Evolutionary conservation across 257 asterid genomes (phyloP).

Genomic region (Scutellaria baicalensis): DNA sequence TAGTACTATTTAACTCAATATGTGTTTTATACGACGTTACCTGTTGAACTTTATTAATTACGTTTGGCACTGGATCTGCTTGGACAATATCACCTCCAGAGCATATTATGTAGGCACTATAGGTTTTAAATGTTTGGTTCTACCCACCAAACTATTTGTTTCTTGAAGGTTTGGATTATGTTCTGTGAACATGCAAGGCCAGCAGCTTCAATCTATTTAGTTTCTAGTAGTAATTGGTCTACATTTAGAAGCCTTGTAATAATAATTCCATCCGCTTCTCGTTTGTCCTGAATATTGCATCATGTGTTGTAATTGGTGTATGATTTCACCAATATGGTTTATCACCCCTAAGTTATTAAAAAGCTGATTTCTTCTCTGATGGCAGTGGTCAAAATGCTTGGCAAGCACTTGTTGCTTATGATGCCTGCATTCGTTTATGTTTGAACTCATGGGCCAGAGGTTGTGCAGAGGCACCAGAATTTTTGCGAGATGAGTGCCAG

Average conservation of each 20-base stretch:
- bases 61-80: neutral
- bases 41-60: neutral
- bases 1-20: neutral
- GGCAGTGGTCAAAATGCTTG: conserved; percentile 80
- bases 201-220: neutral
- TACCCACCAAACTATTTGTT: too few species aligned
- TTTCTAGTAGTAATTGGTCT: neutral
- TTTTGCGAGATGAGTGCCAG: conserved; percentile 75
- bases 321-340: neutral
- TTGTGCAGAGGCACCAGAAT: conserved; percentile 87
- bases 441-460: conserved; percentile 96
- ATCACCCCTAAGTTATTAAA: conserved; percentile 5
- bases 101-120: neutral
- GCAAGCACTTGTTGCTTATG: conserved; percentile 90
- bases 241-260: neutral
- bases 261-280: neutral
- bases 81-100: neutral
- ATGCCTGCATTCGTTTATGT: conserved; percentile 89
- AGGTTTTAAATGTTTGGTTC: neutral
- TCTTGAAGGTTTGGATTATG: too few species aligned
- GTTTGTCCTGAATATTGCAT: neutral
- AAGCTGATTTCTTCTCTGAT: conserved; percentile 7
- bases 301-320: neutral
- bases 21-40: neutral
- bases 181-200: neutral